Evolutionary conservation across 768 basidiomycete genomes (phyloP), one percentile per base, ranked within the genome.

Genomic region (Phylloporus sp.): DNA sequence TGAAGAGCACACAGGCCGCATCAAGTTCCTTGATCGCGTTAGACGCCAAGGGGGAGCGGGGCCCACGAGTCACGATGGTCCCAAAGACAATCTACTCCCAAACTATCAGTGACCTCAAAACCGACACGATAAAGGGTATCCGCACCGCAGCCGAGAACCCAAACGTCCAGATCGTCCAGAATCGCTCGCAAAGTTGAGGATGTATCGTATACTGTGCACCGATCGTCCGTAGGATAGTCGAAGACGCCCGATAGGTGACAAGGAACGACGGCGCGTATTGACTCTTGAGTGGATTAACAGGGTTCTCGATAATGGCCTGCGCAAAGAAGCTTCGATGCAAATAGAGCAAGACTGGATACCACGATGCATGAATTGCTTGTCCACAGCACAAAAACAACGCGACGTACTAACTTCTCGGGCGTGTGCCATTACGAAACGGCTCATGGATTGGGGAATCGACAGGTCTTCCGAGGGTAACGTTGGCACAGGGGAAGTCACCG

Each of bases 41-140:
- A 12, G 75, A 67, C 0, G 88, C 89, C 11, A 91, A 64, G 0
- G 84, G 80, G 1, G 84, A 87, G 6, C 78, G 72, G 6, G 89
- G 89, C 4, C 84, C 82, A 26, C 85, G 79, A 3, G 85, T 87
- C 2, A 86, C 89, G 18, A 91, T 84, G 5, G 86, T 84, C 4
- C 87, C 90, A 59, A 91, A 86, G 15, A 91, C 84, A 10, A 88
- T 77, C 87, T 89, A 51, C 31, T 9, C 15, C 24, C 9, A 27
- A 41, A 24, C 29, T 32, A 27, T 61, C 38, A 61, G 47, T 23
- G 9, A 45, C 22, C 20, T 15, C 36, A 34, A 11, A 10, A 27
- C 8, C 29, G 3, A 46, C n/a, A 23, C 18, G 28, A 36, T 12
- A 4, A 40, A 52, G 2, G 22, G 28, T 10, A 47, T 24, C 59